Evolutionary conservation across 345 rosid genomes (phyloP).

Genomic region (Salix suchowensis): DNA sequence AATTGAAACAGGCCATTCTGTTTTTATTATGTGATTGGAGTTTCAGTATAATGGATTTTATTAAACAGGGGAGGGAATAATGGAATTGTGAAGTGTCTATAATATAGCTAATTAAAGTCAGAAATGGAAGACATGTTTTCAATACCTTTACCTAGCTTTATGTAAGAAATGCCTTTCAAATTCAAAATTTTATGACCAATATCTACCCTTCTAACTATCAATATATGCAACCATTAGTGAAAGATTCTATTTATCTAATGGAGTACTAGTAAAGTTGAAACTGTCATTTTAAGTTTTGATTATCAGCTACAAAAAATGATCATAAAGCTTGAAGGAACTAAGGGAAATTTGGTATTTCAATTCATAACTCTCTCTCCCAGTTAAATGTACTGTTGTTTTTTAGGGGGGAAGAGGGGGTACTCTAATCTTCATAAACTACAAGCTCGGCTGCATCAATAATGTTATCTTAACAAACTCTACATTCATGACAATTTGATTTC

Average conservation of each 20-base stretch:
- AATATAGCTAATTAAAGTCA: background rate
- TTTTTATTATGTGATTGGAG: background rate
- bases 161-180: too few species aligned
- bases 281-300: background rate
- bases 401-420: too few species aligned
- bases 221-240: background rate
- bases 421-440: too few species aligned
- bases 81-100: too few species aligned
- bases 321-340: background rate
- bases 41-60: background rate
- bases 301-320: background rate
- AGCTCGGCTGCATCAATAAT: background rate
- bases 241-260: background rate
- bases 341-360: too few species aligned
- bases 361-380: too few species aligned
- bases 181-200: background rate
- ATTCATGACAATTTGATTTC: conserved; percentile 10
- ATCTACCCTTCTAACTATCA: background rate
- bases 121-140: background rate
- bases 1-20: background rate
- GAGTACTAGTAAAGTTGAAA: background rate
- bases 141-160: background rate
- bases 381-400: too few species aligned
- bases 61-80: background rate
- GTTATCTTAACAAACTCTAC: background rate